Evolutionary conservation across 139 green algal species (phyloP), one percentile per base, ranked within the genome.

Genomic region (Closterium sp.): DNA sequence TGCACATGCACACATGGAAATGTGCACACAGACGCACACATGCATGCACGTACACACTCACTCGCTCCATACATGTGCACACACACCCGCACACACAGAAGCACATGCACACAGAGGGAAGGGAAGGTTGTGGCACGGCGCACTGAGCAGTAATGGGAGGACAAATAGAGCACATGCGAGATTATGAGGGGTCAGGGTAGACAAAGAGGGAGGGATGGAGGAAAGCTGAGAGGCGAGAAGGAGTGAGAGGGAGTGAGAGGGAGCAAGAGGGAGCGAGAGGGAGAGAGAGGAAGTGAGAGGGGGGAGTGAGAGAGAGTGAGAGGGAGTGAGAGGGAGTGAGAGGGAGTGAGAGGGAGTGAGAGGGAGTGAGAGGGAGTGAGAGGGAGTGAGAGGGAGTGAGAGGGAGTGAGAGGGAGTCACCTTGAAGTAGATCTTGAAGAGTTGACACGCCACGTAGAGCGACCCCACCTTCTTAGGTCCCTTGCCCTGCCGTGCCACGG

Each of bases 361-460:
- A 10, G 73, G 9, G 86, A 42, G 86, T 3, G 30, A 88, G 86
- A 86, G 29, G 42, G 86, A 21, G 86, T 42, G 6, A 29, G 73
- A 6, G n/a, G n/a, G n/a, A n/a, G n/a, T 4, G 73, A 86, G 73
- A 86, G 73, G 73, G 22, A 86, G 73, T 4, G 73, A 3, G 27
- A 9, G 9, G 9, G n/a, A 29, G 27, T 38, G 29, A 21, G 31
- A 89, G 86, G 86, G 86, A 89, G 30, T 7, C 24, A 97, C 95
- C 89, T 92, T 94, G 91, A 97, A 97, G 89, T 98, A 98, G 24
- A 98, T 96, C 92, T 97, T 97, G 91, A 98, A 97, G 5, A 97
- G 95, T 21, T 94, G 92, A 45, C 95, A 97, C 19, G 97, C 96
- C 10, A 98, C 93, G 88, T 96, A 93, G 27, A 98, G 94, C 11